Evolutionary conservation across 805 yeast species (phyloP).

Genomic region (Starmerella apis): DNA sequence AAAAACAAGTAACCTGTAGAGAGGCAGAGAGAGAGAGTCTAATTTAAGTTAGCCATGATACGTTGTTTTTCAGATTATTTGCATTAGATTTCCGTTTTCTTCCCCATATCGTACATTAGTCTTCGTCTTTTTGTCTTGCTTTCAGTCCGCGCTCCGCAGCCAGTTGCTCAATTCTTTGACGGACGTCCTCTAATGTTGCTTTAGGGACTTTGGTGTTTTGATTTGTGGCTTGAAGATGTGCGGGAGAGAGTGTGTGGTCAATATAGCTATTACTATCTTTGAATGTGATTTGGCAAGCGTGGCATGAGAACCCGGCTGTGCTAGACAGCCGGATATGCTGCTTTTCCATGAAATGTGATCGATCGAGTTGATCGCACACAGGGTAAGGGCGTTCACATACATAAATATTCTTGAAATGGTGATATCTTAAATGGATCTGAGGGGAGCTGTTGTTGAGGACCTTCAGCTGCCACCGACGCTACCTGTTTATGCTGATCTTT

Average conservation of each 20-base stretch:
- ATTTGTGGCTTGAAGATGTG: conserved; percentile 38
- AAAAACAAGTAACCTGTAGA: not conserved
- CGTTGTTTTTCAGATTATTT: too few species aligned
- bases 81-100: too few species aligned
- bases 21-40: too few species aligned
- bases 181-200: conserved; percentile 43
- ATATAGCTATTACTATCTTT: conserved; percentile 72
- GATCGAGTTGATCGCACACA: too few species aligned
- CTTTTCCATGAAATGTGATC: not conserved
- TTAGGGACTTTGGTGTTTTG: conserved; percentile 34
- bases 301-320: conserved; percentile 72
- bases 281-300: conserved; percentile 65
- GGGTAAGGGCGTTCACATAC: too few species aligned
- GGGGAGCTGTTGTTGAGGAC: conserved; percentile 47
- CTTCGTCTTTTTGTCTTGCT: not conserved
- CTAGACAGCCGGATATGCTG: not conserved
- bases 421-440: conserved; percentile 20
- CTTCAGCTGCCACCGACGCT: conserved; percentile 50
- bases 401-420: too few species aligned
- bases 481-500: conserved; percentile 42
- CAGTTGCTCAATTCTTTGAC: conserved; percentile 33
- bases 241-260: conserved; percentile 73
- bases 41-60: too few species aligned
- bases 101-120: too few species aligned
- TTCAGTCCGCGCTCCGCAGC: conserved; percentile 23